Base-by-base conservation (phyloP, 2,329 filamentous ascomycete genomes). In the Cladosporium phlei region DNA sequence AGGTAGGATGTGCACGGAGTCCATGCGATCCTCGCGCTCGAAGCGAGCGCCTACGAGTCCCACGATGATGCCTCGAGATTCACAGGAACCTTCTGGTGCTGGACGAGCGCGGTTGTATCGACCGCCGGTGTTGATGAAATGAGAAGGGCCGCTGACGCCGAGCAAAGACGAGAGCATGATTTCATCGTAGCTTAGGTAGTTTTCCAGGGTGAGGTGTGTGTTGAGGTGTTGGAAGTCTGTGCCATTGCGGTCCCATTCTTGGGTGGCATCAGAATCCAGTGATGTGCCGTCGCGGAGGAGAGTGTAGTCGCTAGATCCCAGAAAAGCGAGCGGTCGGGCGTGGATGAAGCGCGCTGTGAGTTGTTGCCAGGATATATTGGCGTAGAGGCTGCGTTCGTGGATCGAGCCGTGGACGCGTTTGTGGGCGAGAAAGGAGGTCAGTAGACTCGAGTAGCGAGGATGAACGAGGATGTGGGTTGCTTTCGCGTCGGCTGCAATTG, bases 151-250 rank as follows among this genome's bases (percentile, higher is more conserved):
- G 16, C 55, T 58, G 11, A 62, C 61, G 8, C 58, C 63, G 16
- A 65, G 52, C 14, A 65, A 47, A 5, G 55, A 56, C 4, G 54
- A 48, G 3, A 65, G 55, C 59, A 65, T 60, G 21, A 65, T 64
- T 35, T 65, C 63, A 38, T 65, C 62, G 46, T 65, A 65, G 28
- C 51, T 57, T 8, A 65, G 53, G 46, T 64, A 65, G 6, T 59
- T 48, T 3, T 57, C 47, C 14, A 65, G 48, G 4, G 35, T 46
- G 16, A 58, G 39, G 27, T 34, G n/a, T 29, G 38, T 48, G 39
- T 61, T 59, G 32, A 47, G 25, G 20, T 53, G 21, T 37, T 63
- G 53, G 4, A 38, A 25, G 5, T 34, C 24, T 2, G 54, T 60
- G 3, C 58, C 60, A 20, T 56, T 57, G 9, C 57, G 55, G 43